phyloP scores from a whole-genome alignment of 73 alveolate genomes.

The Loxodes magnus region DNA sequence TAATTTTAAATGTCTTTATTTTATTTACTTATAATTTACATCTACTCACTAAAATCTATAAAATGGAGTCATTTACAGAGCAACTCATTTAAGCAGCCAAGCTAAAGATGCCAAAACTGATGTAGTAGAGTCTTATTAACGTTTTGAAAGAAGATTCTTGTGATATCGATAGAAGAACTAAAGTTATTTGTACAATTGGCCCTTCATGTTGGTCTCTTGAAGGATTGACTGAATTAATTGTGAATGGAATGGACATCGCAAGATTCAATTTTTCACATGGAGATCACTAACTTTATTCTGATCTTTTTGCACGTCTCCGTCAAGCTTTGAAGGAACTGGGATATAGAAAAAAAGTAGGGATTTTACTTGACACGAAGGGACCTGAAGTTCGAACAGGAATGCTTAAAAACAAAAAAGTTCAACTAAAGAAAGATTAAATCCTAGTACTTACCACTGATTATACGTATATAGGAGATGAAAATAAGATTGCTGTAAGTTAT shows the following conservation, averaged over 20 bases:
- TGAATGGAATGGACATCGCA: conserved; percentile 87
- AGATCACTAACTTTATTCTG: conserved; percentile 77
- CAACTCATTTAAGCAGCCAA: too few species aligned
- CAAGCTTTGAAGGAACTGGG: conserved; percentile 82
- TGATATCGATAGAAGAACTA: conserved; percentile 79
- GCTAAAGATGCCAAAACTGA: too few species aligned
- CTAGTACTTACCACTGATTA: conserved; percentile 39
- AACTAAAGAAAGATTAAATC: not conserved
- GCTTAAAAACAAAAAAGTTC: conserved; percentile 34
- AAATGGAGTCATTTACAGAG: too few species aligned
- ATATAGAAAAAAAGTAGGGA: conserved; percentile 68
- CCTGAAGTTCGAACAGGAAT: conserved; percentile 93
- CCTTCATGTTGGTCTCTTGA: conserved; percentile 76
- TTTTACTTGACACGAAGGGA: conserved; percentile 86
- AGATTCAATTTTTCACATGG: conserved; percentile 94
- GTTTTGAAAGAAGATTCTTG: too few species aligned
- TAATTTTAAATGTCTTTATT: too few species aligned
- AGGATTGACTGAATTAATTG: conserved; percentile 58
- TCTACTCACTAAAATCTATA: too few species aligned
- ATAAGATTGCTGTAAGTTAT: conserved; percentile 51
- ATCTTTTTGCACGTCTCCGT: conserved; percentile 48
- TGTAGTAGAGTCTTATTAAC: too few species aligned
- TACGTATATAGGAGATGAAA: conserved; percentile 45
- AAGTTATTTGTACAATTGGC: conserved; percentile 88
- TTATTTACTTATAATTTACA: too few species aligned